Evolutionary conservation across 495 filamentous ascomycete genomes (phyloP).

Genomic region (Xylaria palmicola): DNA sequence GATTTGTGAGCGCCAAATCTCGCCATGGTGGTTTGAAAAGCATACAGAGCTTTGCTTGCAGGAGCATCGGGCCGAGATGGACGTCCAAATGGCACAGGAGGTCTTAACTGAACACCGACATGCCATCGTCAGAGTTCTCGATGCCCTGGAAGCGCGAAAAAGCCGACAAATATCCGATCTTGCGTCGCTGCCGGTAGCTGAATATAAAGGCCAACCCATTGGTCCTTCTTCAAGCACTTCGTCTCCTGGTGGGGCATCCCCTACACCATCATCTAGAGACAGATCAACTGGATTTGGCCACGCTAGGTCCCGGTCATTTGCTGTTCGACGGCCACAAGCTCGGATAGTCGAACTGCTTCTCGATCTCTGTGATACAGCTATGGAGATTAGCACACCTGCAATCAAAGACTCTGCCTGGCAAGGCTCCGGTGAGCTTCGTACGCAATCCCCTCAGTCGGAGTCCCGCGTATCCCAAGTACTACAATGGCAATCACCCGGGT

Average conservation of each 20-base stretch:
- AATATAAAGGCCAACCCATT: slow-evolving; percentile 90
- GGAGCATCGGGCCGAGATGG: slow-evolving; percentile 95
- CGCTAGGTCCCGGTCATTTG: slow-evolving; percentile 73
- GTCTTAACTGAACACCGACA: slow-evolving; percentile 90
- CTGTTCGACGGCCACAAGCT: slow-evolving; percentile 80
- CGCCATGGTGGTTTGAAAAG: slow-evolving; percentile 99
- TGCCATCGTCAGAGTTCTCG: slow-evolving; percentile 92
- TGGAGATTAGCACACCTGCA: slow-evolving; percentile 90
- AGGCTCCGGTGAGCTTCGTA: slow-evolving; percentile 70
- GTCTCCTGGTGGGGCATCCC: slow-evolving; percentile 61
- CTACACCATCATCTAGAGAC: slow-evolving; percentile 74
- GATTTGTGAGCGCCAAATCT: slow-evolving; percentile 95
- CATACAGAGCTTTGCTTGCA: slow-evolving; percentile 95
- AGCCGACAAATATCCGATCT: slow-evolving; percentile 65
- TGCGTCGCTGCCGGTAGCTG: slow-evolving; percentile 57
- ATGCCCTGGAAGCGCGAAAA: slow-evolving; percentile 81
- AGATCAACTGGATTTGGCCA: slow-evolving; percentile 74
- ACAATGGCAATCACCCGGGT: slow-evolving; percentile 91
- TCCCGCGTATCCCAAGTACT: slow-evolving; percentile 87
- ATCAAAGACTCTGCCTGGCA: slow-evolving; percentile 77
- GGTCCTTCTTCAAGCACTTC: slow-evolving; percentile 68
- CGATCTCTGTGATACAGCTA: slow-evolving; percentile 91
- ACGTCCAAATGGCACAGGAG: slow-evolving; percentile 93
- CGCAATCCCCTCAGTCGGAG: slow-evolving; percentile 93
- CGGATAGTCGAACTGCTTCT: slow-evolving; percentile 92